Evolutionary conservation across 2,329 filamentous ascomycete species (phyloP), one percentile per base, ranked within the genome.

Genomic region (Diaporthe sp.): DNA sequence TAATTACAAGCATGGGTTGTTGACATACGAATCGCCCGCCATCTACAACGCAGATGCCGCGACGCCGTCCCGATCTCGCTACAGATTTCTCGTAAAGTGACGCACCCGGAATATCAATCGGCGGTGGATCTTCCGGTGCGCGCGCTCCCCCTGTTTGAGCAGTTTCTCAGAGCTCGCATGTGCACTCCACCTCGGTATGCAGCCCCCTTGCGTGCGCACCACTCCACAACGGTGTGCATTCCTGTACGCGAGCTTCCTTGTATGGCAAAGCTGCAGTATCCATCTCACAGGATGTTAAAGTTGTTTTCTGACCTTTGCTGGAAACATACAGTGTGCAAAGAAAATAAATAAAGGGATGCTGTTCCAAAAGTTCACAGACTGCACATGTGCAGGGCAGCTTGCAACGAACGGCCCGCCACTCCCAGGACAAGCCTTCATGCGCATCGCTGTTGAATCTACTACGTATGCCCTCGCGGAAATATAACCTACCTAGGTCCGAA

Each of bases 111-210:
- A 67, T 67, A 51, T 19, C 9, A 37, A 51, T 67, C 61, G 61
- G 61, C 28, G 10, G 28, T 31, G 19, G 25, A 67, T 67, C 28
- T 5, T 10, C 4, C 44, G 15, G 28, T 2, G 61, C 42, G 42
- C 61, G 44, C 42, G 44, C 44, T 67, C 22, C 19, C 57, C 61
- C 42, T 67, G 44, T 44, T 19, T 67, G 61, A 49, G 28, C 61
- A n/a, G 9, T 67, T 67, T 67, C 28, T 22, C 28, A 13, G 44
- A 67, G 28, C 17, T 37, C 5, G 19, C 44, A 22, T 51, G 61
- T 67, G 44, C 44, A 34, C 28, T 51, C 44, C 44, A 51, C 19
- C 28, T 37, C 4, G 19, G 15, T 25, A 37, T 37, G 61, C 28
- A 49, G 44, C 37, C 61, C 61, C 44, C 7, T 44, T 37, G 2